Evolutionary conservation across 1,139 yeast species (phyloP).

Genomic region (Geotrichum klebahnii): DNA sequence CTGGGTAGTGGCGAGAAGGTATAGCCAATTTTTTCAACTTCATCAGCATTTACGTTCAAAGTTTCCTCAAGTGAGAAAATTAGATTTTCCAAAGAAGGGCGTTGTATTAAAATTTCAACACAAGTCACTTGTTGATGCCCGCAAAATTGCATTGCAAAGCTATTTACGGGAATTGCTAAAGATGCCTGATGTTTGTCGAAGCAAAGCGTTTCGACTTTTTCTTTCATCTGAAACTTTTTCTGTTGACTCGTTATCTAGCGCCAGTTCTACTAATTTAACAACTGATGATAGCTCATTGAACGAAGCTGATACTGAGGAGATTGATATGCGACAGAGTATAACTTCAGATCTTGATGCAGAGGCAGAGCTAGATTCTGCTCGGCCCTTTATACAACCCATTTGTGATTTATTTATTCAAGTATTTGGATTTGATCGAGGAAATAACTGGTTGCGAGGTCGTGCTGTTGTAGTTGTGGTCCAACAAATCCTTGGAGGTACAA

Average conservation of each 20-base stretch:
- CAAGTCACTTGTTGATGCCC: conserved; percentile 57
- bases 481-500: conserved; percentile 82
- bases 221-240: conserved; percentile 67
- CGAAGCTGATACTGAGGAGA: conserved; percentile 7
- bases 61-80: conserved; percentile 49
- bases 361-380: conserved; percentile 21
- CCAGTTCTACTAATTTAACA: too few species aligned
- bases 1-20: conserved; percentile 87
- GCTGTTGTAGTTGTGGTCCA: conserved; percentile 79
- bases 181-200: conserved; percentile 68
- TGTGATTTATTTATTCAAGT: conserved; percentile 60
- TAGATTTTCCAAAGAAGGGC: conserved; percentile 62
- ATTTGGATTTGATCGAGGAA: conserved; percentile 41
- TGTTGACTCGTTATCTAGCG: conserved; percentile 26
- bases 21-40: conserved; percentile 72
- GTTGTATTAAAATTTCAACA: conserved; percentile 65
- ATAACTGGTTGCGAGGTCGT: conserved; percentile 69
- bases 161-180: conserved; percentile 57
- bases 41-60: conserved; percentile 58
- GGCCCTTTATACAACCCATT: conserved; percentile 71
- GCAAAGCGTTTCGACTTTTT: conserved; percentile 68
- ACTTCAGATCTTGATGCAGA: conserved; percentile 18
- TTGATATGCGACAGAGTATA: conserved; percentile 9
- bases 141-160: conserved; percentile 57
- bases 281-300: neutral